Conservation (phyloP, 176 grass and related monocot species). For the Oropetium thomaeum region DNA sequence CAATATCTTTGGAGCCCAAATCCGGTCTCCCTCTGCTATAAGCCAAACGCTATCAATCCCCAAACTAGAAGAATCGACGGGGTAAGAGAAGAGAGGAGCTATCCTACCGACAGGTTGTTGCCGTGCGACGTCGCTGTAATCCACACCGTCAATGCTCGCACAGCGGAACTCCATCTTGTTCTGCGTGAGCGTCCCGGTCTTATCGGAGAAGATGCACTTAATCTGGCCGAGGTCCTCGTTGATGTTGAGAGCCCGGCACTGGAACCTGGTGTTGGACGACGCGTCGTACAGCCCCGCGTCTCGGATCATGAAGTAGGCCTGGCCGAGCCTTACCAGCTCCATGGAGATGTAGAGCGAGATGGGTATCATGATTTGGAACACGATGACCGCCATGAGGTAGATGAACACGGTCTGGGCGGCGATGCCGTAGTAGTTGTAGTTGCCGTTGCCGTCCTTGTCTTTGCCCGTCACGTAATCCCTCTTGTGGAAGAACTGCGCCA, state of each 20-base stretch:
- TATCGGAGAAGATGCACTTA: constrained; percentile 93
- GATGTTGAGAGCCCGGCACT: constrained; percentile 87
- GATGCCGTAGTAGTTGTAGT: constrained; percentile 86
- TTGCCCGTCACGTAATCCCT: constrained; percentile 47
- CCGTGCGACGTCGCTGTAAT: constrained; percentile 50
- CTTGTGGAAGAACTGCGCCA: constrained; percentile 75
- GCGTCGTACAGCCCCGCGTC: constrained; percentile 62
- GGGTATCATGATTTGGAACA: constrained; percentile 96
- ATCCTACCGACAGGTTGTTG: constrained; percentile 49
- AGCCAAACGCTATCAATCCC: constrained; percentile 29
- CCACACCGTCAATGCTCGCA: constrained; percentile 57
- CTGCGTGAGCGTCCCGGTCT: constrained; percentile 89
- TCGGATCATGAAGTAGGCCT: constrained; percentile 90
- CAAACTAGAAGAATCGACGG: background rate
- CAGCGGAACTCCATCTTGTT: constrained; percentile 94
- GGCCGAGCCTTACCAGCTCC: constrained; percentile 85
- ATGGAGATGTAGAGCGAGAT: constrained; percentile 97
- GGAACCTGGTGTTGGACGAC: constrained; percentile 64
- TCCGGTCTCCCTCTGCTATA: constrained; percentile 29
- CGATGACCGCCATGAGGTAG: constrained; percentile 93
- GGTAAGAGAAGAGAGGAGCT: constrained; percentile 25
- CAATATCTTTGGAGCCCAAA: constrained; percentile 61
- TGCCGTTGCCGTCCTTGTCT: constrained; percentile 5
- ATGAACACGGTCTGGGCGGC: constrained; percentile 71
- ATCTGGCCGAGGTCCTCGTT: constrained; percentile 94